These are phyloP conservation scores for Candida taoyuanica DNA, from an alignment of 805 yeast genomes.

Conservation along the genomic window DNA sequence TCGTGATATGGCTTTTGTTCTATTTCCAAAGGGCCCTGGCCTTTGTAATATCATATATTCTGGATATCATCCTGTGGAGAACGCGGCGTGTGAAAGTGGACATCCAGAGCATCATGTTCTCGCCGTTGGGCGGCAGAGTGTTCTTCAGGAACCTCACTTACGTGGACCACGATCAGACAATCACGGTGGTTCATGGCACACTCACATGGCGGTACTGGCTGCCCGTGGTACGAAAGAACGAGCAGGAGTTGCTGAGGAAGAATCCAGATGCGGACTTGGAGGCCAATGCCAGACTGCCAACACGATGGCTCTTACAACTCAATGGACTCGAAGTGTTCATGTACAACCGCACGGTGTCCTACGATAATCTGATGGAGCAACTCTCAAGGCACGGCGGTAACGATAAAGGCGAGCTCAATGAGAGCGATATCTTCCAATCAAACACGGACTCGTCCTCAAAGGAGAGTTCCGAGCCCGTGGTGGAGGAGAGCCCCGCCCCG, in stretches of 20 bases:
- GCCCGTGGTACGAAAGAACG: constrained; percentile 31
- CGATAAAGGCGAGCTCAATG: constrained; percentile 14
- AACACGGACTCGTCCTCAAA: constrained; percentile 15
- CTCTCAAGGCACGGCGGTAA: constrained; percentile 22
- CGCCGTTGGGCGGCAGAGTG: constrained; percentile 78
- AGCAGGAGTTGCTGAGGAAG: constrained; percentile 10
- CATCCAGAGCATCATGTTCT: constrained; percentile 69
- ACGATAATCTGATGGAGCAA: constrained; percentile 53
- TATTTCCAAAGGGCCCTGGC: constrained; percentile 75
- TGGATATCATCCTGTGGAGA: constrained; percentile 62
- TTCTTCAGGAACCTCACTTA: constrained; percentile 72
- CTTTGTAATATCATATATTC: constrained; percentile 42
- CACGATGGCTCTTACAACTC: constrained; percentile 51
- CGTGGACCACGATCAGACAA: constrained; percentile 67
- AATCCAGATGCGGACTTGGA: constrained; percentile 19
- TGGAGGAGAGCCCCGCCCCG: constrained; percentile 1
- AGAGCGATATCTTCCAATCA: constrained; percentile 10
- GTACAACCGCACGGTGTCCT: constrained; percentile 77
- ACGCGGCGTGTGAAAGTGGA: constrained; percentile 51
- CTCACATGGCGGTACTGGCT: constrained; percentile 94
- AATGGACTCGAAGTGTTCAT: constrained; percentile 82
- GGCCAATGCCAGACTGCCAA: constrained; percentile 47
- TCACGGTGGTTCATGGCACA: constrained; percentile 65
- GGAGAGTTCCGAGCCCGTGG: constrained; percentile 3
- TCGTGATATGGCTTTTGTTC: constrained; percentile 62